Evolutionary conservation across 2,329 filamentous ascomycete species (phyloP).

Genomic region (Pseudocercospora ulei): DNA sequence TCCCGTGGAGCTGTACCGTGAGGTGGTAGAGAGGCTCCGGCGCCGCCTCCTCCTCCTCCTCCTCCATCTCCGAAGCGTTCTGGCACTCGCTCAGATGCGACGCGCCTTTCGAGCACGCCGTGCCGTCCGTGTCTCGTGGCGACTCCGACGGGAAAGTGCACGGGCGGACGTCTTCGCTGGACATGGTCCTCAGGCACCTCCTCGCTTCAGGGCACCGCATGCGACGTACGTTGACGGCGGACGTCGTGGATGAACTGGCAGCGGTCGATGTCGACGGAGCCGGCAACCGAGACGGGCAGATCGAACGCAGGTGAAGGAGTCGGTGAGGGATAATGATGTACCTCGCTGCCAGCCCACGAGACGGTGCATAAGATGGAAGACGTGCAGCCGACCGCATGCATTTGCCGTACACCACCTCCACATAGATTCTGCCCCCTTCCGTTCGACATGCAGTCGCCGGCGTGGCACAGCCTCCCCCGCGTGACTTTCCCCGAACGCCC

Average conservation of each 20-base stretch:
- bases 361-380: too few relatives aligned
- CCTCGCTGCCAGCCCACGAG: neutral
- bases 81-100: conserved; percentile 13
- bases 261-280: conserved; percentile 3
- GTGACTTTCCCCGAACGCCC: too few relatives aligned
- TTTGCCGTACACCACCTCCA: too few relatives aligned
- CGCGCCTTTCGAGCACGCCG: conserved; percentile 6
- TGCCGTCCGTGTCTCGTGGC: conserved; percentile 12
- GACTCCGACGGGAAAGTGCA: conserved; percentile 13
- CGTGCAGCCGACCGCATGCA: too few relatives aligned
- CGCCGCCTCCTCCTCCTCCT: conserved; percentile 18
- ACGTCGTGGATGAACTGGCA: neutral
- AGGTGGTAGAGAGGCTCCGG: conserved; percentile 34
- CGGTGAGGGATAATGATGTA: conserved; percentile 2
- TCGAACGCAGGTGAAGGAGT: too few relatives aligned
- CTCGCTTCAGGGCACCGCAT: conserved; percentile 17
- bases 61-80: conserved; percentile 17
- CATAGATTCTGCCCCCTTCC: too few relatives aligned
- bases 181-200: conserved; percentile 13
- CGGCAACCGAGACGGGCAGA: neutral
- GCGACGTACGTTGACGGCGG: conserved; percentile 10
- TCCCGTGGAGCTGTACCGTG: conserved; percentile 49
- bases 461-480: too few relatives aligned
- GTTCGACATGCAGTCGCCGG: too few relatives aligned
- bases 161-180: conserved; percentile 10